Base-by-base conservation (phyloP, 208 protist genomes). In the Spongospora subterranea region DNA sequence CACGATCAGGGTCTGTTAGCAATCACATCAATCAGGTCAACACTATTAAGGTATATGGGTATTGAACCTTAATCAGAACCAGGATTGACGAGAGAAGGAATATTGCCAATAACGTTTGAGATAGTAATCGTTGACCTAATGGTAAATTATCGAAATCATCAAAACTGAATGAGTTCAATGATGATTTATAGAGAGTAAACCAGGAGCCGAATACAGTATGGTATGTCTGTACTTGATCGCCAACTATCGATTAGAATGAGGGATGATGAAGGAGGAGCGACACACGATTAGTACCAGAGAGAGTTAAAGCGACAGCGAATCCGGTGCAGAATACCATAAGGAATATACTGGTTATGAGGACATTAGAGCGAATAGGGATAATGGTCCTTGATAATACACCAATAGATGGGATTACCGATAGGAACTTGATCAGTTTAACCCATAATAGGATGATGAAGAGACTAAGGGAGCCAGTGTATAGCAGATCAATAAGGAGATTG, bases 111-210 rank as follows among this genome's bases (percentile, higher is more conserved):
- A 60, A 60, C 13, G 50, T 60, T 60, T 60, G 6, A 24, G 50
- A 6, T 24, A 60, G 13, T 6, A 60, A 6, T 24, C 50, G 50
- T 24, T 60, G 6, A 6, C 50, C 50, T 29, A 24, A 60, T 29
- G 50, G 6, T 60, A 60, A 60, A 24, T 60, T 24, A 29, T 6
- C 24, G 24, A 60, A 60, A 24, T 60, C 50, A 24, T 24, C 24
- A 24, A 60, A 60, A 29, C 13, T 29, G 24, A 29, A 60, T 24
- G 6, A 24, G 50, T 6, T 29, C 50, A 82, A 43, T 43, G 71
- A 6, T 39, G 71, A 6, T 43, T 82, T 6, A 43, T 82, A 82
- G 17, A 82, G 40, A 6, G 71, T 82, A n/a, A 82, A 82, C 71
- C n/a, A 45, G 71, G 71, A 6, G 6, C 71, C 40, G n/a, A 43